A percentile compares a stretch with the other conserved stretches of the same genome.
Evolutionary conservation across 2,329 filamentous ascomycete genomes (phyloP).

Genomic region (Alternaria sp.): DNA sequence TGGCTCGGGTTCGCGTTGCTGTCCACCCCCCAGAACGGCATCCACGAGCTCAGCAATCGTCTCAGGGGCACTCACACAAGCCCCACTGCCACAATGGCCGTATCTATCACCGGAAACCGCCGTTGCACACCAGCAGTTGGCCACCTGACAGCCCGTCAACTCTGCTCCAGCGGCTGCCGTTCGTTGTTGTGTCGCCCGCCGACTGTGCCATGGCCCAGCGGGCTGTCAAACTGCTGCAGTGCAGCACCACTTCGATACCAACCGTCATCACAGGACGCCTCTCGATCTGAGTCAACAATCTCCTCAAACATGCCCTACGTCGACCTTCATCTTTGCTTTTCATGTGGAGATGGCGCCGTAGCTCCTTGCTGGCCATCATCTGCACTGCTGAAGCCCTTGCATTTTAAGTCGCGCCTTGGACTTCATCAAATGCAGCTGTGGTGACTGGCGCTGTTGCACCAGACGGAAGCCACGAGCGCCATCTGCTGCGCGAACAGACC

Average conservation of each 20-base stretch:
- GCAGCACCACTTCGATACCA: constrained; percentile 28
- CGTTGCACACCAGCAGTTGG: constrained; percentile 41
- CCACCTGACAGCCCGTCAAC: constrained; percentile 48
- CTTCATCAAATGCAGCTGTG: constrained; percentile 18
- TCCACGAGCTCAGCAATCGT: constrained; percentile 21
- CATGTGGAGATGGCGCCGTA: constrained; percentile 12
- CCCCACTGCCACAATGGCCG: constrained; percentile 38
- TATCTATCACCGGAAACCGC: constrained; percentile 28
- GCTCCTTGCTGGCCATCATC: constrained; percentile 18
- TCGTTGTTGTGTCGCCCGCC: constrained; percentile 33
- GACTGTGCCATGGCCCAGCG: constrained; percentile 34
- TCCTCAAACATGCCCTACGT: constrained; percentile 16
- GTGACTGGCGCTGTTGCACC: constrained; percentile 41
- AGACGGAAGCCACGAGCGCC: constrained; percentile 41
- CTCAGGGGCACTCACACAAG: constrained; percentile 28
- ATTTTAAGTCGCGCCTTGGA: constrained; percentile 16
- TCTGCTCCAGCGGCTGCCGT: constrained; percentile 27
- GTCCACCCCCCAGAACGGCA: constrained; percentile 25
- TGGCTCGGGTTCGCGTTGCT: constrained; percentile 30
- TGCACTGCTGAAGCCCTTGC: constrained; percentile 20
- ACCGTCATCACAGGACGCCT: constrained; percentile 10
- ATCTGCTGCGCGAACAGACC: constrained; percentile 38
- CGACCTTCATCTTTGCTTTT: constrained; percentile 12
- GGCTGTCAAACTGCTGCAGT: constrained; percentile 47
- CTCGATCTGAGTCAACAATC: constrained; percentile 22